phyloP scores from a whole-genome alignment of 2,329 filamentous ascomycete genomes.

The Rhexocercosporidium sp. region DNA sequence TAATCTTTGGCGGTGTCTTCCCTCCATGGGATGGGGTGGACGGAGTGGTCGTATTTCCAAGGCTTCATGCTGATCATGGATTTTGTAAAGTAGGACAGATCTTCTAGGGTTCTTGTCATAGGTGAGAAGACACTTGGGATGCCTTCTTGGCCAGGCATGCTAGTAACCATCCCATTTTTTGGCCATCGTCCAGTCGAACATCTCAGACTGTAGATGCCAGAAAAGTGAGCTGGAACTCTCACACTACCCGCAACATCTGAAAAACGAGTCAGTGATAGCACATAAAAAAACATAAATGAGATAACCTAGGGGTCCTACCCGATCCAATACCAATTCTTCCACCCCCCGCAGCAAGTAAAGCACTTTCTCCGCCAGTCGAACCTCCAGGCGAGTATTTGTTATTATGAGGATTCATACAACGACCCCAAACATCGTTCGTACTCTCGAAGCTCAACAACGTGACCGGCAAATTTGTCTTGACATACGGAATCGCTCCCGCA shows the following conservation, averaged over 20 bases:
- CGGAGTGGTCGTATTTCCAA: conserved; percentile 86
- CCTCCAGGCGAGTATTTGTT: conserved; percentile 85
- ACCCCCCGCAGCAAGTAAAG: conserved; percentile 77
- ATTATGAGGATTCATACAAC: conserved; percentile 82
- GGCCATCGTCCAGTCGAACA: conserved; percentile 93
- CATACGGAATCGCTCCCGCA: conserved; percentile 86
- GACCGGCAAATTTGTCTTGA: conserved; percentile 89
- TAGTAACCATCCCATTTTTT: conserved; percentile 81
- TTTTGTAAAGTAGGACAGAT: conserved; percentile 83
- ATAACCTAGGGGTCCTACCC: conserved; percentile 22
- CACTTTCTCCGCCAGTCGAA: conserved; percentile 74
- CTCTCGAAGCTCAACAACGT: conserved; percentile 55
- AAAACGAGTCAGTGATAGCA: neutral
- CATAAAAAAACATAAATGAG: neutral
- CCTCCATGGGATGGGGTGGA: conserved; percentile 85
- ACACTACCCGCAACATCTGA: conserved; percentile 87
- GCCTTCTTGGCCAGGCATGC: conserved; percentile 92
- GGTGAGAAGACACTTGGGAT: conserved; percentile 89
- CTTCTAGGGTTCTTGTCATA: conserved; percentile 85
- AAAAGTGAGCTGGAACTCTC: conserved; percentile 84
- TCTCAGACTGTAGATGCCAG: conserved; percentile 83
- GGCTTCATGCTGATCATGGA: conserved; percentile 80
- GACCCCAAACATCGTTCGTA: conserved; percentile 76
- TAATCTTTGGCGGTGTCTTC: conserved; percentile 63
- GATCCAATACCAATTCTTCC: conserved; percentile 89